A percentile compares a stretch with the other conserved stretches of the same genome.
Conservation (phyloP, 805 yeast genomes). For the Lachancea quebecensis region DNA sequence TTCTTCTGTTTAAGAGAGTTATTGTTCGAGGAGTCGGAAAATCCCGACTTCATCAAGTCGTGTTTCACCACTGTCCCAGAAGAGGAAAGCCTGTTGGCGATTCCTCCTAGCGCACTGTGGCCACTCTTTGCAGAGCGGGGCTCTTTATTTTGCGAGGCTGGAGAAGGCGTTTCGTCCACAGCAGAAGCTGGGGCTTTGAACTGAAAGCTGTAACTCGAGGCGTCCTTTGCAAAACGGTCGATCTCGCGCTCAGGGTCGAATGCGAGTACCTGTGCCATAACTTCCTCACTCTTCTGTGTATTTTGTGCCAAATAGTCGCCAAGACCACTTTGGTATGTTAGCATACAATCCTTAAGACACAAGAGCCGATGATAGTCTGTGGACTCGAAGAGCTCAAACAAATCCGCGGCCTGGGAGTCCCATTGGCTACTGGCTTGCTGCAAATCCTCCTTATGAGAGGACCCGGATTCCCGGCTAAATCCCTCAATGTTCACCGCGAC, state of each 20-base stretch:
- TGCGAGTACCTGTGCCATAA: conserved; percentile 57
- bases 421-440: conserved; percentile 50
- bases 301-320: conserved; percentile 45
- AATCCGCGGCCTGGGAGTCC: conserved; percentile 72
- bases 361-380: conserved; percentile 59
- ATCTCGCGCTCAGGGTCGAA: conserved; percentile 59
- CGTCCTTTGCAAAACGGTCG: conserved; percentile 43
- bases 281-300: conserved; percentile 49
- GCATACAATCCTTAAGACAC: conserved; percentile 57
- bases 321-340: conserved; percentile 56
- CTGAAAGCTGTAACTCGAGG: conserved; percentile 25
- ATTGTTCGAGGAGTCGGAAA: conserved; percentile 28
- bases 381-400: conserved; percentile 66
- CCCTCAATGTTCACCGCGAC: conserved; percentile 37
- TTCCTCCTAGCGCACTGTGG: conserved; percentile 22
- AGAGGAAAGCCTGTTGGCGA: conserved; percentile 25
- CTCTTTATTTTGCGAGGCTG: neutral
- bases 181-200: conserved; percentile 4
- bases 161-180: conserved; percentile 2
- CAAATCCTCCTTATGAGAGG: conserved; percentile 30
- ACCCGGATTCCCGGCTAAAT: conserved; percentile 27
- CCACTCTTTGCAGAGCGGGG: conserved; percentile 15
- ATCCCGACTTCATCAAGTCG: conserved; percentile 29
- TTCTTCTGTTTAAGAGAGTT: conserved; percentile 26
- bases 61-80: conserved; percentile 24